A percentile compares a stretch with the other conserved stretches of the same genome.
These are phyloP conservation scores for Mortierella sp. DNA, from an alignment of 371 early-diverging fungal genomes.

Conservation along the genomic window DNA sequence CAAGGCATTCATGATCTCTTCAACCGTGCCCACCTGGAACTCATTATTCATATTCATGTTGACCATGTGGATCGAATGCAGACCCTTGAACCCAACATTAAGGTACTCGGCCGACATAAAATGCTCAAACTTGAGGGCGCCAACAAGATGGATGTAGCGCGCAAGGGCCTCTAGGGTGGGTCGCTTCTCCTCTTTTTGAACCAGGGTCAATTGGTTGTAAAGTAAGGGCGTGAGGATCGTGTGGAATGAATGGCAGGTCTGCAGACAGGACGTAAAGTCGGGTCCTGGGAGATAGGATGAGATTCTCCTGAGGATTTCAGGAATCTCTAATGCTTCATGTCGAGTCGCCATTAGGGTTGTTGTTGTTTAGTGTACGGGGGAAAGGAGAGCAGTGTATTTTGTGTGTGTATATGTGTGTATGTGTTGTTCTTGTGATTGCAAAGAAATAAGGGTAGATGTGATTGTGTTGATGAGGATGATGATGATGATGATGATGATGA, in stretches of 20 bases:
- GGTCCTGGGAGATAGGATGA: not conserved
- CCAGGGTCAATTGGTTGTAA: not conserved
- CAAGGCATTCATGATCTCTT: not conserved
- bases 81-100: not conserved
- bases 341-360: not conserved
- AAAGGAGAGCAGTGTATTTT: not conserved
- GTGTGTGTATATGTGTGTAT: not conserved
- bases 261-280: not conserved
- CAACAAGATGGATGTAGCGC: not conserved
- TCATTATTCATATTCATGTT: not conserved
- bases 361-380: not conserved
- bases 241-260: not conserved
- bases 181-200: not conserved
- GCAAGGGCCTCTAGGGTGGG: not conserved
- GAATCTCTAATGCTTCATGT: not conserved
- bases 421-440: not conserved
- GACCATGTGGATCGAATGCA: not conserved
- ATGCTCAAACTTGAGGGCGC: not conserved
- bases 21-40: not conserved
- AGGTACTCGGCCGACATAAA: not conserved
- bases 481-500: not conserved
- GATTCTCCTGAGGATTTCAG: constrained; percentile 6
- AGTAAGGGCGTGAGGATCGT: not conserved
- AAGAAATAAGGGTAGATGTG: not conserved
- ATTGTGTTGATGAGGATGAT: not conserved